Evolutionary conservation across 2,329 filamentous ascomycete genomes (phyloP).

Genomic region (Talaromyces islandicus): DNA sequence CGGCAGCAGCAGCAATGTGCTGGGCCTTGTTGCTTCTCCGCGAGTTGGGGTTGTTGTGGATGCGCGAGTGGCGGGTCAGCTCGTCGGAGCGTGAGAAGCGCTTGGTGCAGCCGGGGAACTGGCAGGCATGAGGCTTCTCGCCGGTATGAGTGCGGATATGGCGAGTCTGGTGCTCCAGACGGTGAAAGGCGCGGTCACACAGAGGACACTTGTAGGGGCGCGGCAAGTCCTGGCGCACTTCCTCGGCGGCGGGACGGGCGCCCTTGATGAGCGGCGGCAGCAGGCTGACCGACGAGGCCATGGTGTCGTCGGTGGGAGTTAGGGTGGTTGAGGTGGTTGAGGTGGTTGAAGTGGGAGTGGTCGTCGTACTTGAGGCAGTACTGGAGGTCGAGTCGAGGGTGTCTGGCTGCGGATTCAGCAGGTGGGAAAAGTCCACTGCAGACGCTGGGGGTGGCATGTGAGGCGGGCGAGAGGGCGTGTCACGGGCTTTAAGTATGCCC

Average conservation of each 20-base stretch:
- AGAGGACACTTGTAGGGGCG: conserved; percentile 97
- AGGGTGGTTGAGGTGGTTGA: too few species aligned
- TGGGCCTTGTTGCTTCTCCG: conserved; percentile 82
- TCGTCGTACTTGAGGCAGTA: conserved; percentile 15
- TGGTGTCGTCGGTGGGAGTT: too few species aligned
- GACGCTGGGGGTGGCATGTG: conserved; percentile 72
- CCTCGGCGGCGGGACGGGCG: conserved; percentile 54
- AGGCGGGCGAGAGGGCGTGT: conserved; percentile 23
- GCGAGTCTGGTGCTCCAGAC: conserved; percentile 84
- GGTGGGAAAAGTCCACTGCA: conserved; percentile 68
- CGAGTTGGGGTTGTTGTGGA: conserved; percentile 98
- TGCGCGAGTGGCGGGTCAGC: conserved; percentile 91
- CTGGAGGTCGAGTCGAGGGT: not conserved
- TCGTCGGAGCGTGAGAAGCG: conserved; percentile 96
- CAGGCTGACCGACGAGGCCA: conserved; percentile 40
- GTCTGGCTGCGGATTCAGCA: conserved; percentile 58
- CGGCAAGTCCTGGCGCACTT: conserved; percentile 69
- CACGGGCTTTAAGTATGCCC: conserved; percentile 6
- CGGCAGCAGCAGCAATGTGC: conserved; percentile 53
- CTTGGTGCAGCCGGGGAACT: conserved; percentile 92
- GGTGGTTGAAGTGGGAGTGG: too few species aligned
- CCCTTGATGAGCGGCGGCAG: conserved; percentile 41
- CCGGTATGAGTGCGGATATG: conserved; percentile 97
- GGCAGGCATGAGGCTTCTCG: conserved; percentile 95
- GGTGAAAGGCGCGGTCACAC: conserved; percentile 98